Conservation (phyloP, 2,329 filamentous ascomycete genomes). For the Colletotrichum aenigma region DNA sequence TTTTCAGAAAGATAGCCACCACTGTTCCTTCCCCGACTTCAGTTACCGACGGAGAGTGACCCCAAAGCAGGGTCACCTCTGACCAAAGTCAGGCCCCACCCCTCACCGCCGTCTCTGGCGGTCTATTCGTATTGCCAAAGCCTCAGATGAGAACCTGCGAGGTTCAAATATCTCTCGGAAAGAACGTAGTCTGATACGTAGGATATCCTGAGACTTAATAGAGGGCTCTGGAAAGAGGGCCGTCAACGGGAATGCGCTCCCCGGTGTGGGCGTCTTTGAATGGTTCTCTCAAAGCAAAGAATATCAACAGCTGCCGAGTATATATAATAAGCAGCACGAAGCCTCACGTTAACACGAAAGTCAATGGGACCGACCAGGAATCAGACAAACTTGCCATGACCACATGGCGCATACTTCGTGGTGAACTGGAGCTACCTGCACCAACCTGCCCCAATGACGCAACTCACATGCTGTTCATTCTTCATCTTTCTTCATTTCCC, state of each 20-base stretch:
- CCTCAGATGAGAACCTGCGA: rapidly evolving
- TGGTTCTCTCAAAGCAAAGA: background rate
- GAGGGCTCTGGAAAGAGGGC: background rate
- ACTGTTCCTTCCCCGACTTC: rapidly evolving
- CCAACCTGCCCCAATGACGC: background rate
- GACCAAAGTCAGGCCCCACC: background rate
- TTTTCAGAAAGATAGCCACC: background rate
- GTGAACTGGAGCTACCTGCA: background rate
- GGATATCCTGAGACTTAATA: background rate
- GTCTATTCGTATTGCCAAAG: background rate
- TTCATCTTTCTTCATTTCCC: background rate
- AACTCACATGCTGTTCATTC: background rate
- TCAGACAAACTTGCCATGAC: background rate
- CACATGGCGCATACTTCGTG: background rate
- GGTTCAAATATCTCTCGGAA: rapidly evolving
- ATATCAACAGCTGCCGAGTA: rapidly evolving
- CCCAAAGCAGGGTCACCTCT: rapidly evolving
- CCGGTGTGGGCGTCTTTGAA: rapidly evolving
- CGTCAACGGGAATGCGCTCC: background rate
- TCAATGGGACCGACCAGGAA: background rate
- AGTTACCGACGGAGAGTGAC: background rate
- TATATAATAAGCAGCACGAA: rapidly evolving
- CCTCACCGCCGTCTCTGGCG: background rate
- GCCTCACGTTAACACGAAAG: rapidly evolving
- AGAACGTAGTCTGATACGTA: rapidly evolving